phyloP scores from a whole-genome alignment of 2,329 filamentous ascomycete species.

The Bipolaris gigantea region DNA sequence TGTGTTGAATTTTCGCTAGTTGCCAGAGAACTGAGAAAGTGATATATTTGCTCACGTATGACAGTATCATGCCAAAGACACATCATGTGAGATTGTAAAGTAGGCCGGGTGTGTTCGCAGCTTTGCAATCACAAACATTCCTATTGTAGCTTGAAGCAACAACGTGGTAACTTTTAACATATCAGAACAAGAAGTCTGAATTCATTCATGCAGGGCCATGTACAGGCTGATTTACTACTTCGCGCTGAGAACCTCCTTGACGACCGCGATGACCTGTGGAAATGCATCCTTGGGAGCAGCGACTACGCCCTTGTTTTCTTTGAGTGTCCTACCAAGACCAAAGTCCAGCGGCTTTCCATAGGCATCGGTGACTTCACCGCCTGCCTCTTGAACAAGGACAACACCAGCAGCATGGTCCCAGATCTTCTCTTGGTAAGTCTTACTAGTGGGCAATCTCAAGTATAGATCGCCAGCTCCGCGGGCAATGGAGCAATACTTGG shows the following conservation, averaged over 20 bases:
- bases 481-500: constrained; percentile 95
- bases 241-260: constrained; percentile 71
- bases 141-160: neutral
- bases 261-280: constrained; percentile 72
- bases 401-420: constrained; percentile 98
- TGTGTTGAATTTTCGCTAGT: no score
- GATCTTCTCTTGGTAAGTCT: constrained; percentile 96
- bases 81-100: neutral
- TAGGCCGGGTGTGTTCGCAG: neutral
- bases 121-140: neutral
- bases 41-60: neutral
- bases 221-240: constrained; percentile 18
- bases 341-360: constrained; percentile 86
- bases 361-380: constrained; percentile 88
- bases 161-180: neutral
- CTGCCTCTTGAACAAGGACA: constrained; percentile 90
- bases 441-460: constrained; percentile 80
- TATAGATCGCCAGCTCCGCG: constrained; percentile 94
- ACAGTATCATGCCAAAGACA: neutral
- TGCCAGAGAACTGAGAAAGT: neutral
- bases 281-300: constrained; percentile 81
- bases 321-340: constrained; percentile 79
- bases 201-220: neutral
- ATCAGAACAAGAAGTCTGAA: neutral
- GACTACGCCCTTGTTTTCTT: constrained; percentile 90